A percentile compares a stretch with the other conserved stretches of the same genome.
Evolutionary conservation across 768 basidiomycete genomes (phyloP).

Genomic region (Trametopsis cervina): DNA sequence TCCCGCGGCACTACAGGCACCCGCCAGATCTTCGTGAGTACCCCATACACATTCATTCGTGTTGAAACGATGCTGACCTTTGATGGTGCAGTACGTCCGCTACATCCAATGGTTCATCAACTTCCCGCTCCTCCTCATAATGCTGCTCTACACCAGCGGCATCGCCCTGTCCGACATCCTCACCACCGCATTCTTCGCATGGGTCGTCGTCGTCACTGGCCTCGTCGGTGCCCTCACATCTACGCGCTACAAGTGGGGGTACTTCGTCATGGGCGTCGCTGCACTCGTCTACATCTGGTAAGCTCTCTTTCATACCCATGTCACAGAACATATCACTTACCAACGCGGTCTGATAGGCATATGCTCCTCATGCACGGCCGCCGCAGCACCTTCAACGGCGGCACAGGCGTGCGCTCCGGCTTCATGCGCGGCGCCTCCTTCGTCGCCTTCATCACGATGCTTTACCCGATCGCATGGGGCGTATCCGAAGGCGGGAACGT

Average conservation of each 20-base stretch:
- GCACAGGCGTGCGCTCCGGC: constrained; percentile 15
- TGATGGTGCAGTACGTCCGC: constrained; percentile 30
- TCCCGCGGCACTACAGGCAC: constrained; percentile 26
- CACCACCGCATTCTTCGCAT: constrained; percentile 35
- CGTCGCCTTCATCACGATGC: constrained; percentile 44
- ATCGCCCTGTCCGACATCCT: constrained; percentile 42
- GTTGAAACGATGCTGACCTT: background rate
- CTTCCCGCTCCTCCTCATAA: constrained; percentile 42
- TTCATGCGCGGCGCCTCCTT: constrained; percentile 30
- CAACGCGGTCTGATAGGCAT: constrained; percentile 17
- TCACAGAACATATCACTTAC: background rate
- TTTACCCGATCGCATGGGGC: constrained; percentile 55
- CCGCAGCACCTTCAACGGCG: constrained; percentile 20
- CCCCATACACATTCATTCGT: background rate
- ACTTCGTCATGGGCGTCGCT: constrained; percentile 37
- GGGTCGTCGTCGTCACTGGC: constrained; percentile 35
- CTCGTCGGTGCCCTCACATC: constrained; percentile 42
- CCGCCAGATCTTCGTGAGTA: constrained; percentile 37
- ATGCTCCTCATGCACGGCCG: constrained; percentile 23
- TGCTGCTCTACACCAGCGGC: constrained; percentile 37
- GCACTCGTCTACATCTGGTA: constrained; percentile 36
- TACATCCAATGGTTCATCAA: constrained; percentile 50
- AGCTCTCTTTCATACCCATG: background rate
- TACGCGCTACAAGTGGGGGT: constrained; percentile 46
- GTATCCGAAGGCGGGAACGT: constrained; percentile 43